Conservation (phyloP, 345 rosid species). For the Camelina hispida region DNA sequence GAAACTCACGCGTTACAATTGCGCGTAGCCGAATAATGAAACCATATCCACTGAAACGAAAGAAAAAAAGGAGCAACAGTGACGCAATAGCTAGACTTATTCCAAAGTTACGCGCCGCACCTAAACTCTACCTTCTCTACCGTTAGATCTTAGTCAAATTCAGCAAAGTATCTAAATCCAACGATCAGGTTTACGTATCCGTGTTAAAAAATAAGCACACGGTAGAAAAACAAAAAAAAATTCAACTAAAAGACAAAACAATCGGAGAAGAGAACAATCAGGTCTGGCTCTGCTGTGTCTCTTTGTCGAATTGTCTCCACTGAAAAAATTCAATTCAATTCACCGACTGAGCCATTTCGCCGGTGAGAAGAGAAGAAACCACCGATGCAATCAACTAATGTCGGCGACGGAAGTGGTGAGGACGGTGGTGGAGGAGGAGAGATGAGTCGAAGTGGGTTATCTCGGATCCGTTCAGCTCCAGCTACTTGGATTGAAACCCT, state of each 20-base stretch:
- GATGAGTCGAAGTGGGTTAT: constrained; percentile 56
- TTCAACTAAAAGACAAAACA: constrained; percentile 23
- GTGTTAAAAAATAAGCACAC: constrained; percentile 21
- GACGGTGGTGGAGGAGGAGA: constrained; percentile 56
- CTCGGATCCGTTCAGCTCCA: constrained; percentile 83
- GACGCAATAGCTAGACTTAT: constrained; percentile 23
- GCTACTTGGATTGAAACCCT: constrained; percentile 77
- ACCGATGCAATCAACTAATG: constrained; percentile 65
- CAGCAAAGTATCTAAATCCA: neutral
- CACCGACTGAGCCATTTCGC: constrained; percentile 35
- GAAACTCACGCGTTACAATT: neutral
- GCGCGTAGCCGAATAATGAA: constrained; percentile 7
- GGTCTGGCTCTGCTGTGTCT: constrained; percentile 32
- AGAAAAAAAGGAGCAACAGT: constrained; percentile 19
- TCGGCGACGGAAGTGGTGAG: constrained; percentile 37
- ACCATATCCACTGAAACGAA: constrained; percentile 24
- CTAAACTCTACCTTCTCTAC: neutral
- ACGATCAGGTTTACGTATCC: constrained; percentile 8
- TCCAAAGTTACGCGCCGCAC: constrained; percentile 8
- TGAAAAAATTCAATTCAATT: constrained; percentile 18
- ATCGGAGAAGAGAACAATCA: constrained; percentile 35
- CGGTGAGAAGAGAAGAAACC: neutral
- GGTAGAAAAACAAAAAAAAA: constrained; percentile 10
- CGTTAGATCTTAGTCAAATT: constrained; percentile 27
- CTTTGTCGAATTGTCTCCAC: constrained; percentile 44